Base-by-base conservation (phyloP, 1,139 yeast species). In the Groenewaldozyma auringiensis region DNA sequence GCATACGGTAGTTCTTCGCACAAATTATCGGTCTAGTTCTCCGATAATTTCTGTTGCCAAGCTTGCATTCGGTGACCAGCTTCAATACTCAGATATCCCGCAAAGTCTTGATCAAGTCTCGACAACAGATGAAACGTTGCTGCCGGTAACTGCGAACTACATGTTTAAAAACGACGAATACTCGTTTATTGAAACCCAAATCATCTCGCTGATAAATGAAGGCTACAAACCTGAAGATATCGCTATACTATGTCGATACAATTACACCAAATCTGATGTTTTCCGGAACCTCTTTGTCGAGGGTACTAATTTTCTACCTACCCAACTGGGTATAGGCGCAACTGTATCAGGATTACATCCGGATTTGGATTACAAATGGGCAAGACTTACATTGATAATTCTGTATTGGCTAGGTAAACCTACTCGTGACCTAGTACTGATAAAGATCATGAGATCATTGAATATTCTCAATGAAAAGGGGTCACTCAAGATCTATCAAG, bases 21-120 rank as follows among this genome's bases (percentile, higher is more conserved):
- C 80, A 50, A 92, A 89, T 61, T 92, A 89, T 61, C 69, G 97
- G 44, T 87, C 96, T 0, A 79, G 95, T 0, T 67, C 72, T 25
- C 77, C 73, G 37, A 83, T 92, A 32, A 66, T 89, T 3, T 64
- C 71, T 25, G 60, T 82, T 4, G 81, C 95, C 11, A 87, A 84
- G 53, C 54, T 62, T 0, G 62, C 88, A 13, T 86, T 89, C 76
- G 67, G 71, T 42, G 82, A 79, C 51, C 87, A 83, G 54, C 42
- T 38, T 3, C 20, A 45, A 34, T 50, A 47, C 1, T 27, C 31
- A 1, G 52, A 54, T 17, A 25, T 25, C 29, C 36, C 14, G 6
- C 36, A 32, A 16, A 32, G 36, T 32, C 36, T 32, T 32, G 38
- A 35, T 8, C 38, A 35, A 35, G n/a, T 35, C 4, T 35, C 38